phyloP scores from a whole-genome alignment of 768 basidiomycete genomes.

The Gloeostereum incarnatum region DNA sequence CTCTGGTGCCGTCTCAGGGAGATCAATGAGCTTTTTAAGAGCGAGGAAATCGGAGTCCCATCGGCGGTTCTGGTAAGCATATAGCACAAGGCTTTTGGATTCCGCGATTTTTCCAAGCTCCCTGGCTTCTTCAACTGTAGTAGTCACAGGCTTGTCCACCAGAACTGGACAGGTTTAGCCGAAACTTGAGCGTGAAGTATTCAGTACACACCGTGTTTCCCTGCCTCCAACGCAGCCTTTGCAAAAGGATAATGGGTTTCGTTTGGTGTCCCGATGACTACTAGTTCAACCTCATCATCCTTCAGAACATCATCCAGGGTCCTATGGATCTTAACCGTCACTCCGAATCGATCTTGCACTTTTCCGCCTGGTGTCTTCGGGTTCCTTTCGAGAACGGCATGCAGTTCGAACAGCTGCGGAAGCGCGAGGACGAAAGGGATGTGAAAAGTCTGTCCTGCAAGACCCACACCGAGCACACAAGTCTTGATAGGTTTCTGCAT shows the following conservation, averaged over 20 bases:
- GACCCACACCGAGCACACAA: conserved; percentile 70
- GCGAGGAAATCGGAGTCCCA: conserved; percentile 77
- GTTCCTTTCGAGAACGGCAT: conserved; percentile 70
- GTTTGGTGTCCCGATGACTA: conserved; percentile 66
- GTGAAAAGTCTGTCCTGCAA: conserved; percentile 74
- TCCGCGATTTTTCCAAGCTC: conserved; percentile 54
- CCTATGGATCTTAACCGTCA: conserved; percentile 45
- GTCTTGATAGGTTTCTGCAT: conserved; percentile 60
- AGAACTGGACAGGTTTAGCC: conserved; percentile 37
- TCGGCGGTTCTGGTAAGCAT: conserved; percentile 66
- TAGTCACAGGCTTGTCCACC: conserved; percentile 72
- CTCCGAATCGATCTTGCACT: conserved; percentile 56
- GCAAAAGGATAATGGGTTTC: conserved; percentile 63
- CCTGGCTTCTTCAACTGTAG: conserved; percentile 46
- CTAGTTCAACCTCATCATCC: conserved; percentile 57
- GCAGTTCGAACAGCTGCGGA: conserved; percentile 59
- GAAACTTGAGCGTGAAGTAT: background rate
- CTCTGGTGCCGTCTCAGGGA: conserved; percentile 39
- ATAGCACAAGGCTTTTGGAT: conserved; percentile 52
- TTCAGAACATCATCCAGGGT: conserved; percentile 50
- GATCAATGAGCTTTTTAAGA: conserved; percentile 44
- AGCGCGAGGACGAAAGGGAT: conserved; percentile 69
- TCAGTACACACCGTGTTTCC: conserved; percentile 53
- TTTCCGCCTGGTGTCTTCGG: conserved; percentile 53
- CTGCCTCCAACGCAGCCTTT: conserved; percentile 55